Percentiles rank a stretch among this genome's conserved stretches.
phyloP scores from a whole-genome alignment of 176 grass and related monocot genomes.

The Sorghum bicolor region Sorghum_bicolor_NCBIv3 NC_012872.2:8890501-8891000 shows the following conservation, averaged over 20 bases:
- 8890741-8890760: background rate
- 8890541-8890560: constrained; percentile 93
- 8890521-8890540: constrained; percentile 78
- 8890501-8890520: constrained; percentile 47
- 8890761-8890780: background rate
- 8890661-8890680: constrained; percentile 26
- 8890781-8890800: background rate
- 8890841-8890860: background rate
- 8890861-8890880: background rate
- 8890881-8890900: background rate
- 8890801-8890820: background rate
- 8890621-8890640: constrained; percentile 66
- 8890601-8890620: constrained; percentile 79
- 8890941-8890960: constrained; percentile 42
- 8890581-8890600: constrained; percentile 88
- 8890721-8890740: background rate
- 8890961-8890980: constrained; percentile 35
- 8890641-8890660: constrained; percentile 75
- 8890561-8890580: constrained; percentile 84
- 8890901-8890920: constrained; percentile 49
- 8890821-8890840: background rate
- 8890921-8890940: constrained; percentile 42
- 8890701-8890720: constrained; percentile 7
- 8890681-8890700: background rate
- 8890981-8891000: constrained; percentile 48